phyloP scores from a whole-genome alignment of 2,329 filamentous ascomycete genomes.

The Colletotrichum sp. region DNA sequence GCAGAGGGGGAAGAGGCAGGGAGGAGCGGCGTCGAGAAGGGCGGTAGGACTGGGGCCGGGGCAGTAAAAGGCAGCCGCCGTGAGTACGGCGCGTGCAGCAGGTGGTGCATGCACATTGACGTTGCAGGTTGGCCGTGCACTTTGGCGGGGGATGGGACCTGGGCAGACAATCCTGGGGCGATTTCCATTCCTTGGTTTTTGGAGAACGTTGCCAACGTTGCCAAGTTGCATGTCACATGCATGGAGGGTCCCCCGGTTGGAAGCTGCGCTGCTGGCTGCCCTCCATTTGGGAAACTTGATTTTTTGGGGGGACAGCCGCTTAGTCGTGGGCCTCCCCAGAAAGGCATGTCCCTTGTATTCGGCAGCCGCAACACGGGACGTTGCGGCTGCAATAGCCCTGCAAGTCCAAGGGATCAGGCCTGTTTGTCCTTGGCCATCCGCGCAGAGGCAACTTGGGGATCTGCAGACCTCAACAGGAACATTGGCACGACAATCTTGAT shows the following conservation, averaged over 20 bases:
- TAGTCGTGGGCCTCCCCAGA: not conserved
- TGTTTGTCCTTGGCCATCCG: not conserved
- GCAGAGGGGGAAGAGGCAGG: not conserved
- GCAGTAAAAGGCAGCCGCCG: not conserved
- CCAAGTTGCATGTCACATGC: conserved; percentile 19
- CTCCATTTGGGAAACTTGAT: conserved; percentile 9
- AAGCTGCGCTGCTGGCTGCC: not conserved
- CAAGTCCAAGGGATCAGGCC: not conserved
- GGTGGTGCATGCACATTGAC: conserved; percentile 18
- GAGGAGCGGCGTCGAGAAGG: not conserved
- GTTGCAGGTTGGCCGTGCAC: conserved; percentile 16
- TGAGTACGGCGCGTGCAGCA: not conserved
- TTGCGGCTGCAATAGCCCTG: not conserved
- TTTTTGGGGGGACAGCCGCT: conserved; percentile 1
- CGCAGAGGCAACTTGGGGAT: not conserved
- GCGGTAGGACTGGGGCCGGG: conserved; percentile 1
- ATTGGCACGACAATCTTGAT: not conserved
- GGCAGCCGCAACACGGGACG: not conserved
- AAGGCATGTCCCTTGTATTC: conserved; percentile 15
- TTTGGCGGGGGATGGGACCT: conserved; percentile 8
- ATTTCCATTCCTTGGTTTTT: conserved; percentile 21
- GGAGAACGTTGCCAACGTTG: conserved; percentile 12
- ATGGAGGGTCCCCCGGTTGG: conserved; percentile 14
- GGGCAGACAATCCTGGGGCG: not conserved
- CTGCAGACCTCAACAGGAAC: not conserved